Evolutionary conservation across 331 rosid species (phyloP).

Genomic region (Stylosanthes scabra): DNA sequence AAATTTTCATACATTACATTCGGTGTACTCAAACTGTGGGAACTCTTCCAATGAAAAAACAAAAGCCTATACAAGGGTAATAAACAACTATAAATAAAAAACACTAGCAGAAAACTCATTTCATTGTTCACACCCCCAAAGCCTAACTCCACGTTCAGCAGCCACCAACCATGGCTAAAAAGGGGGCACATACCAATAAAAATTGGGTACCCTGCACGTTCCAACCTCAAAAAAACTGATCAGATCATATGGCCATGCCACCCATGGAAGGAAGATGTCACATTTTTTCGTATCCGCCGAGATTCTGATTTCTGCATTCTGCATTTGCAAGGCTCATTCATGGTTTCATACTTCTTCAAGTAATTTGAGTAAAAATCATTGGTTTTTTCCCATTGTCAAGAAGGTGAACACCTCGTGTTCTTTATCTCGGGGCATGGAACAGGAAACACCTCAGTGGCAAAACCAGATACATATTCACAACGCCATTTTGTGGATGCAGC

Average conservation of each 20-base stretch:
- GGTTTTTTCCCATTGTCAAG: constrained; percentile 28
- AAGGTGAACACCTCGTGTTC: constrained; percentile 50
- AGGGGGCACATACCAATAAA: constrained; percentile 33
- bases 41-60: constrained; percentile 7
- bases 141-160: constrained; percentile 22
- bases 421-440: constrained; percentile 73
- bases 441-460: constrained; percentile 70
- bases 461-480: constrained; percentile 80
- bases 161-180: constrained; percentile 16
- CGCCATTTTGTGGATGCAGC: constrained; percentile 66
- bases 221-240: constrained; percentile 26
- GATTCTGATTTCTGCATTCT: neutral
- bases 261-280: constrained; percentile 11
- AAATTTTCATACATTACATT: constrained; percentile 12
- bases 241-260: constrained; percentile 11
- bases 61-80: constrained; percentile 25
- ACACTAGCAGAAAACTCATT: constrained; percentile 12
- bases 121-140: neutral
- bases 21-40: neutral
- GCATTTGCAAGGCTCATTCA: constrained; percentile 22
- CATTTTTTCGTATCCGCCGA: neutral
- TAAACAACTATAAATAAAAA: neutral
- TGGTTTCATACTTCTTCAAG: constrained; percentile 17
- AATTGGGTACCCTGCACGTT: constrained; percentile 5
- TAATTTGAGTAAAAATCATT: neutral